A percentile compares a stretch with the other conserved stretches of the same genome.
phyloP scores from a whole-genome alignment of 768 basidiomycete species.

The Tylopilus vinaceipallidus region DNA sequence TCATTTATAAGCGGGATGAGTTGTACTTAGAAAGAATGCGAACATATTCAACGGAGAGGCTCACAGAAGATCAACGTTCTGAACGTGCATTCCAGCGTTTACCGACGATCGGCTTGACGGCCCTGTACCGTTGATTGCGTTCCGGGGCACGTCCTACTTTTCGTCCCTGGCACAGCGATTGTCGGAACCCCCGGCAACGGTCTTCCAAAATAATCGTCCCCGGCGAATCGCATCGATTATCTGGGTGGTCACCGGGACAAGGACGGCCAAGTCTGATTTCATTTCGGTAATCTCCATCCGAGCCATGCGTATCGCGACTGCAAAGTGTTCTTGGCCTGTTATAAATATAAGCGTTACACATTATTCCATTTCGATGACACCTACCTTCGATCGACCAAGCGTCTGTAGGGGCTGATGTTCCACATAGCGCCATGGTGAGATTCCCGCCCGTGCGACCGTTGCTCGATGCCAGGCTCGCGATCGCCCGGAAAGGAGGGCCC shows the following conservation, averaged over 20 bases:
- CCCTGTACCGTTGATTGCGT: background rate
- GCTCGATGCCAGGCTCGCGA: background rate
- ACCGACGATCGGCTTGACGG: too few species aligned
- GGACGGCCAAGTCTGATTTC: slow-evolving; percentile 17
- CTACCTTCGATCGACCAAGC: slow-evolving; percentile 3
- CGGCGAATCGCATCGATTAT: slow-evolving; percentile 11
- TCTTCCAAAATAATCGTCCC: background rate
- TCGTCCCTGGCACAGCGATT: slow-evolving; percentile 12
- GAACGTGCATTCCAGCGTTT: background rate
- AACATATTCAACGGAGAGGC: background rate
- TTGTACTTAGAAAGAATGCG: slow-evolving; percentile 2
- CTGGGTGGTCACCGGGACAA: slow-evolving; percentile 6
- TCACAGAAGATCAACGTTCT: background rate
- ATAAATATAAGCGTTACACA: slow-evolving; percentile 4
- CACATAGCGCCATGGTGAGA: background rate
- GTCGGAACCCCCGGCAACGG: slow-evolving; percentile 5
- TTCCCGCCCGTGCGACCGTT: background rate
- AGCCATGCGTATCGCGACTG: slow-evolving; percentile 1
- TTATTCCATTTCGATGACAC: slow-evolving; percentile 5
- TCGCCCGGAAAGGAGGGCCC: slow-evolving; percentile 2
- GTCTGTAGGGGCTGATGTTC: background rate
- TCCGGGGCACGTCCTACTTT: background rate
- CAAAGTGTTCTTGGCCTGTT: background rate
- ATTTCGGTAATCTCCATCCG: slow-evolving; percentile 27
- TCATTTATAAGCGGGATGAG: slow-evolving; percentile 9